Percentiles rank a stretch among this genome's conserved stretches.
phyloP scores from a whole-genome alignment of 208 protist genomes.

The Trypanosoma avium region DNA sequence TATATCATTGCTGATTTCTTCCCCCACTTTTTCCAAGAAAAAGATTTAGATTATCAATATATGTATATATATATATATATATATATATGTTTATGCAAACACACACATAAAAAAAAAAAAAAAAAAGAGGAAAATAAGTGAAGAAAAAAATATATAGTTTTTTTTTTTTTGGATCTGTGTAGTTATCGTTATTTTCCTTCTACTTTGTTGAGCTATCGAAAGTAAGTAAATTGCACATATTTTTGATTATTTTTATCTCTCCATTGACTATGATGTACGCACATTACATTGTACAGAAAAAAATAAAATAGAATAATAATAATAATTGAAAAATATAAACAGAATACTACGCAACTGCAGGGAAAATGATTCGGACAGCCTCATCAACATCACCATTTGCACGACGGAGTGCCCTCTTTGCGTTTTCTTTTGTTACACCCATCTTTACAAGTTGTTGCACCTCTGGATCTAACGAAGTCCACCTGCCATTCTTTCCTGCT shows the following conservation, averaged over 20 bases:
- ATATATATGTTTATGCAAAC: neutral
- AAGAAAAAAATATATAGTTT: neutral
- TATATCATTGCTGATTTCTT: too few relatives aligned
- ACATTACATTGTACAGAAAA: slow-evolving; percentile 1
- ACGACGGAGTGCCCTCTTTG: slow-evolving; percentile 67
- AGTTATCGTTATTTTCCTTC: too few relatives aligned
- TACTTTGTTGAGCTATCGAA: too few relatives aligned
- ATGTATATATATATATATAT: neutral
- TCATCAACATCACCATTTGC: slow-evolving; percentile 54
- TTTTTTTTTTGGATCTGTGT: neutral
- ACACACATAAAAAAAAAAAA: slow-evolving; percentile 11
- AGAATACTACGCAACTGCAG: slow-evolving; percentile 6
- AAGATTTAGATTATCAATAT: too few relatives aligned
- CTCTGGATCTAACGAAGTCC: slow-evolving; percentile 56
- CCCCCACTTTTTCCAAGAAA: neutral
- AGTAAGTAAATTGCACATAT: too few relatives aligned
- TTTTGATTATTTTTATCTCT: too few relatives aligned
- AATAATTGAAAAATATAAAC: neutral
- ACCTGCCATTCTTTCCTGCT: slow-evolving; percentile 43
- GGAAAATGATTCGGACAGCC: slow-evolving; percentile 65
- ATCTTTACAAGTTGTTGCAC: slow-evolving; percentile 79
- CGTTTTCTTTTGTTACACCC: slow-evolving; percentile 61
- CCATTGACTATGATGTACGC: neutral
- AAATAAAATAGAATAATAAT: neutral
- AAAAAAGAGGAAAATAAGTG: slow-evolving; percentile 7